Conservation (phyloP, 208 protist species). For the Naegleria fowleri region DNA sequence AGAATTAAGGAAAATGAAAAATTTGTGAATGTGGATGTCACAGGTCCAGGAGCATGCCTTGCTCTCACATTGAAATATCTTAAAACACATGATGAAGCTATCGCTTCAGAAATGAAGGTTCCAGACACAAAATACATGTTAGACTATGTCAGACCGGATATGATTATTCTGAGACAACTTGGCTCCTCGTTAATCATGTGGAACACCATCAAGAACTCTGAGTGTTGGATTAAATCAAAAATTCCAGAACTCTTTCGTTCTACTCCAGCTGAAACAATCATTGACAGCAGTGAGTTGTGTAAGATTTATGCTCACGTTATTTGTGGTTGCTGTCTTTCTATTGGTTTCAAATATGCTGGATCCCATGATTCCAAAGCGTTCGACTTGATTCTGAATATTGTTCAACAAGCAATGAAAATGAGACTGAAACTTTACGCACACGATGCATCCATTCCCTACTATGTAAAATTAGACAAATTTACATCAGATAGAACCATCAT, state of each 20-base stretch:
- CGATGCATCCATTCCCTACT: not conserved
- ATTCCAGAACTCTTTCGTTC: constrained; percentile 38
- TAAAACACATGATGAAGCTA: constrained; percentile 48
- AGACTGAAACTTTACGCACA: not conserved
- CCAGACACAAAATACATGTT: constrained; percentile 55
- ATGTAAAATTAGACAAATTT: not conserved
- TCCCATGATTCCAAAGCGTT: constrained; percentile 27
- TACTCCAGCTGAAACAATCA: not conserved
- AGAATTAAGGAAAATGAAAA: constrained; percentile 25
- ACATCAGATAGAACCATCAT: not conserved
- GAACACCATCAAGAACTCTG: constrained; percentile 41
- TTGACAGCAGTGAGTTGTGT: constrained; percentile 23
- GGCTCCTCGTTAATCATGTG: constrained; percentile 47
- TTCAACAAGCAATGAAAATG: constrained; percentile 31
- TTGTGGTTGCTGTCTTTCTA: constrained; percentile 44
- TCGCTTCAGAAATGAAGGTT: constrained; percentile 50
- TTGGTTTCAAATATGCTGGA: constrained; percentile 58
- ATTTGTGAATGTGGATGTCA: constrained; percentile 56
- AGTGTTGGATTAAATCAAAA: constrained; percentile 43
- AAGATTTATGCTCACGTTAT: constrained; percentile 43
- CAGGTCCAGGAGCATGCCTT: constrained; percentile 57
- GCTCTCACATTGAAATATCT: constrained; percentile 64
- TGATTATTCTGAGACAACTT: constrained; percentile 53
- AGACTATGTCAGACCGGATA: constrained; percentile 55
- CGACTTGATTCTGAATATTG: constrained; percentile 29